Conservation (phyloP, 116 monocot genomes). For the Cymodocea nodosa region DNA sequence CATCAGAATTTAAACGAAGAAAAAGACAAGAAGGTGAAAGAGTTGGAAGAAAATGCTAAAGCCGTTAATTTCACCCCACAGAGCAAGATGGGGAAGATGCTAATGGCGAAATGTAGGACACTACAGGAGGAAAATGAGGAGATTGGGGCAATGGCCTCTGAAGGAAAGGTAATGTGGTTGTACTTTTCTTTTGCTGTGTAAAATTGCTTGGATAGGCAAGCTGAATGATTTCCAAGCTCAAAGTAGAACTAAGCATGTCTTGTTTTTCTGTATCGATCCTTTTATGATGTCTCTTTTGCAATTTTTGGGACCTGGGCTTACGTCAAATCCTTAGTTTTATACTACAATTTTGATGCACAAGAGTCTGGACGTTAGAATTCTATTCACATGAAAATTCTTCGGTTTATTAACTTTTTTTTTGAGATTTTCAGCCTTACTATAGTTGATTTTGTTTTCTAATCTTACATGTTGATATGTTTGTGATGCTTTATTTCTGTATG, state of each 20-base stretch:
- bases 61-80: conserved; percentile 83
- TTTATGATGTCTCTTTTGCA: neutral
- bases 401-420: no score
- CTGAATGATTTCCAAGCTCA: neutral
- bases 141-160: conserved; percentile 84
- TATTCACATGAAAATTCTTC: no score
- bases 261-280: no score
- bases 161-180: conserved; percentile 63
- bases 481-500: neutral
- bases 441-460: neutral
- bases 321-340: neutral
- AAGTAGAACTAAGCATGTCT: no score
- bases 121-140: conserved; percentile 96
- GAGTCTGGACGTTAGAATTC: no score
- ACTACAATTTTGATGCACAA: no score
- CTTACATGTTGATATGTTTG: no score
- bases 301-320: neutral
- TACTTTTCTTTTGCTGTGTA: neutral
- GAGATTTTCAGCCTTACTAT: neutral
- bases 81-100: conserved; percentile 78
- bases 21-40: conserved; percentile 94
- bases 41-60: conserved; percentile 86
- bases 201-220: neutral
- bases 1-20: conserved; percentile 39
- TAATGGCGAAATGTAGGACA: conserved; percentile 94